phyloP scores from a whole-genome alignment of 305 asterid genomes.

The Fraxinus platypoda region DNA sequence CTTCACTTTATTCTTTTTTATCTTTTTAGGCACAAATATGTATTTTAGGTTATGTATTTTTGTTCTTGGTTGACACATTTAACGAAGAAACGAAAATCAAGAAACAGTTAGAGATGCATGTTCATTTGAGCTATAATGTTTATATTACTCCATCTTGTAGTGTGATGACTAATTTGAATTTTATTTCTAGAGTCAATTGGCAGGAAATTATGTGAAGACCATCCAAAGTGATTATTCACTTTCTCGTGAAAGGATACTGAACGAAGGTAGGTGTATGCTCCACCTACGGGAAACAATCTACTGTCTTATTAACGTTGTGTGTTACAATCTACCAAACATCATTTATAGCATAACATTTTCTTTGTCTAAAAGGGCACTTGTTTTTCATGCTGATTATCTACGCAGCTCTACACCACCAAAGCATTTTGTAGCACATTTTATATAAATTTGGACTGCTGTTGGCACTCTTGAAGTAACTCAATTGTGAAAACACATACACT shows the following conservation, averaged over 20 bases:
- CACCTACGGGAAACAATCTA: constrained; percentile 2
- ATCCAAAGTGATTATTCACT: constrained; percentile 34
- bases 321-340: constrained; percentile 2
- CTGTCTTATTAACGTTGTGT: background rate
- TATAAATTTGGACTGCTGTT: constrained; percentile 5
- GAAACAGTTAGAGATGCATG: background rate
- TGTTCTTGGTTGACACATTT: background rate
- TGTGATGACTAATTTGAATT: constrained; percentile 23
- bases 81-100: constrained; percentile 1
- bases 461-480: background rate
- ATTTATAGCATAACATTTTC: background rate
- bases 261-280: constrained; percentile 42
- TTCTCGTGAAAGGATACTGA: constrained; percentile 52
- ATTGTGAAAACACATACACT: background rate
- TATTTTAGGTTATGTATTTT: background rate
- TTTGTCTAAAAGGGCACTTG: background rate
- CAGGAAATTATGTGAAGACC: constrained; percentile 51
- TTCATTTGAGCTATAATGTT: background rate
- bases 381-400: background rate
- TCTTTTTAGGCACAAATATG: background rate
- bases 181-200: constrained; percentile 49
- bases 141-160: background rate
- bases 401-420: background rate
- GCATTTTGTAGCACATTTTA: background rate
- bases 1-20: background rate